Base-by-base conservation (phyloP, 2,329 filamentous ascomycete species). In the Paraconiothyrium brasiliense region DNA sequence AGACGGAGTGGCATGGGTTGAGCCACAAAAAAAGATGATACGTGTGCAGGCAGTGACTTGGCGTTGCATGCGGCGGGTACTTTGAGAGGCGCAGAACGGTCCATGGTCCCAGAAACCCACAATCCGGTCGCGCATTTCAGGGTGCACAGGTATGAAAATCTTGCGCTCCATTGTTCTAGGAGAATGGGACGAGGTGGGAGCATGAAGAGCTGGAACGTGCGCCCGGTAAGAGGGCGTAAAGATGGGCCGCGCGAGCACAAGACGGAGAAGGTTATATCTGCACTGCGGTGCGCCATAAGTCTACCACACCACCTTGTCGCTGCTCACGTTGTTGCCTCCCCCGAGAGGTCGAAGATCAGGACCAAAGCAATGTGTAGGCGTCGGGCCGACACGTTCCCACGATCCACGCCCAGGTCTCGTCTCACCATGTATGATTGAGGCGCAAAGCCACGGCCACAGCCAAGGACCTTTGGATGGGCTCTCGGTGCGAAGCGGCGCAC, bases 331-430 rank as follows among this genome's bases (percentile, higher is more conserved):
- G n/a, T 9, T 46, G n/a, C 37, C 27, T 30, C 27, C 27, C 27
- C 27, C 27, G 27, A 30, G 14, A 41, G 10, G 37, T 14, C 9
- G 4, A 41, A 41, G 13, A 41, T 16, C 37, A 41, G 3, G 37
- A 13, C 6, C 37, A 13, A 41, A 24, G 20, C 20, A 20, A 22
- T 9, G 20, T 22, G 43, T 20, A 30, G 41, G n/a, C 24, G 46
- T 50, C 48, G 48, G 48, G n/a, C 48, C 48, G 47, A 35, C 37
- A 41, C 27, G 47, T 30, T 35, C 37, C 32, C 49, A 22, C 22
- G 20, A 16, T 51, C 49, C 49, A 51, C 49, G 34, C 49, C 46
- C 49, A 52, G 41, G 49, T 49, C 34, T 52, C 49, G 49, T 52
- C 49, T 52, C 49, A 52, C 49, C 35, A 52, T 37, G 43, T 20